These are phyloP conservation scores for Phaeosphaeriaceae sp. DNA, from an alignment of 2,329 filamentous ascomycete genomes.

Conservation along the genomic window DNA sequence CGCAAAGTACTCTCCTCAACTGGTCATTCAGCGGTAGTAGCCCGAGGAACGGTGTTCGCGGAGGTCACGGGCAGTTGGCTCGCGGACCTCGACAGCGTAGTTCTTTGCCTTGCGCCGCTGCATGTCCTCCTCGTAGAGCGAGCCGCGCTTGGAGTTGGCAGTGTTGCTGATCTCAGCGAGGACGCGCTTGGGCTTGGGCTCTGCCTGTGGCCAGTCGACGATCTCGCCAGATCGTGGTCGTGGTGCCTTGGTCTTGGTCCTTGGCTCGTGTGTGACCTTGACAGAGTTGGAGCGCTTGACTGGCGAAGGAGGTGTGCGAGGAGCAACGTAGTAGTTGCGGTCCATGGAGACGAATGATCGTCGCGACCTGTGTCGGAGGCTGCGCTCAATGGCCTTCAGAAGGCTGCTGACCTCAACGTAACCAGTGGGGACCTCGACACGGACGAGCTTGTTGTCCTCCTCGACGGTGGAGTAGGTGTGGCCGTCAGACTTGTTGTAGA, in stretches of 20 bases:
- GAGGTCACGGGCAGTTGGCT: slow-evolving; percentile 47
- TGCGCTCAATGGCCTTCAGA: slow-evolving; percentile 53
- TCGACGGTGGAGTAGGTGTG: slow-evolving; percentile 44
- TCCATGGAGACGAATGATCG: slow-evolving; percentile 55
- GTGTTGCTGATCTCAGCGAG: slow-evolving; percentile 43
- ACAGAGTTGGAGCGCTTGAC: slow-evolving; percentile 37
- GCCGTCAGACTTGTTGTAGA: slow-evolving; percentile 51
- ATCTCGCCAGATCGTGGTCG: slow-evolving; percentile 47
- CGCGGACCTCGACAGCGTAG: slow-evolving; percentile 53
- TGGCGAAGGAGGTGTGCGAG: slow-evolving; percentile 39
- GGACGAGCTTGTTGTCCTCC: slow-evolving; percentile 53
- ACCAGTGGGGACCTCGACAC: slow-evolving; percentile 53
- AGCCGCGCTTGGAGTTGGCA: slow-evolving; percentile 47
- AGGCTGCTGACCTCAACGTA: slow-evolving; percentile 52
- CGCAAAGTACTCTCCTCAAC: slow-evolving; percentile 16
- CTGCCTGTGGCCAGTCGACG: slow-evolving; percentile 45
- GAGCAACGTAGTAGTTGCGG: slow-evolving; percentile 51
- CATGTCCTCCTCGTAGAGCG: slow-evolving; percentile 51
- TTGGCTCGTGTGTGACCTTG: slow-evolving; percentile 42
- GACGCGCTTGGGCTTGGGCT: slow-evolving; percentile 22
- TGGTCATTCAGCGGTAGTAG: slow-evolving; percentile 48
- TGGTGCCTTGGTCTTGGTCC: slow-evolving; percentile 32
- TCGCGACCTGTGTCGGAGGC: slow-evolving; percentile 44
- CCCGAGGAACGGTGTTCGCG: slow-evolving; percentile 48
- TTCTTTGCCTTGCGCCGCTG: slow-evolving; percentile 45